Conservation (phyloP, 2,329 filamentous ascomycete genomes). For the Fusarium sp. region DNA sequence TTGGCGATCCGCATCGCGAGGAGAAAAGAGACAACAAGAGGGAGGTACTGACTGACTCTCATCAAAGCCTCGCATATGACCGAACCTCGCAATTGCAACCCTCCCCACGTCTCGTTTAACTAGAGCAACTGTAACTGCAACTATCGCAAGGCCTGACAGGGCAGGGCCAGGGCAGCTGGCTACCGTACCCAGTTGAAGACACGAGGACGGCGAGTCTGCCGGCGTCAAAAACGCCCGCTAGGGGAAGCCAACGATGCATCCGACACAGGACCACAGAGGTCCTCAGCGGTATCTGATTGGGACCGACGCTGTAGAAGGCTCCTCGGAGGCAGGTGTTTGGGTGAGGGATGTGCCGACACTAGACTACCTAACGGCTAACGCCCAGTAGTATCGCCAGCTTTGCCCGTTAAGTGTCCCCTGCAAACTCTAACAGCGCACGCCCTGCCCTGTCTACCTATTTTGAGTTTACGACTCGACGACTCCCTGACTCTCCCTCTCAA, state of each 20-base stretch:
- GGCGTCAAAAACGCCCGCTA: conserved; percentile 18
- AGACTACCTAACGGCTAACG: neutral
- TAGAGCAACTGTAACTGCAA: neutral
- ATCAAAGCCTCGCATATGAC: conserved; percentile 2
- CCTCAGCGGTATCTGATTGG: conserved; percentile 13
- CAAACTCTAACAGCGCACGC: conserved; percentile 7
- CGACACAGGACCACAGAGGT: conserved; percentile 10
- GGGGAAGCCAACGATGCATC: conserved; percentile 28
- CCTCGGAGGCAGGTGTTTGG: conserved; percentile 13
- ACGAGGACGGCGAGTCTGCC: neutral
- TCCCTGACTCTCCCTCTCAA: neutral
- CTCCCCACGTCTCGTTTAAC: neutral
- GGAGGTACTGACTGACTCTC: neutral
- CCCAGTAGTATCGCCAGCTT: neutral
- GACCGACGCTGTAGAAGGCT: neutral
- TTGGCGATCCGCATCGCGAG: neutral
- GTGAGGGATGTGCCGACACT: conserved; percentile 23
- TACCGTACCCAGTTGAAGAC: neutral
- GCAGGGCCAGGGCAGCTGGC: neutral
- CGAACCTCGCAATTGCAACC: neutral
- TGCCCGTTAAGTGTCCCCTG: neutral
- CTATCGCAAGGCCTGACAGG: neutral
- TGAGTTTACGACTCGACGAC: neutral
- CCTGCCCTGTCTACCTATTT: neutral
- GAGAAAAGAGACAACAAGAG: conserved; percentile 27